These are phyloP conservation scores for Trichoderma breve DNA, from an alignment of 2,329 filamentous ascomycete species.

Conservation along the genomic window DNA sequence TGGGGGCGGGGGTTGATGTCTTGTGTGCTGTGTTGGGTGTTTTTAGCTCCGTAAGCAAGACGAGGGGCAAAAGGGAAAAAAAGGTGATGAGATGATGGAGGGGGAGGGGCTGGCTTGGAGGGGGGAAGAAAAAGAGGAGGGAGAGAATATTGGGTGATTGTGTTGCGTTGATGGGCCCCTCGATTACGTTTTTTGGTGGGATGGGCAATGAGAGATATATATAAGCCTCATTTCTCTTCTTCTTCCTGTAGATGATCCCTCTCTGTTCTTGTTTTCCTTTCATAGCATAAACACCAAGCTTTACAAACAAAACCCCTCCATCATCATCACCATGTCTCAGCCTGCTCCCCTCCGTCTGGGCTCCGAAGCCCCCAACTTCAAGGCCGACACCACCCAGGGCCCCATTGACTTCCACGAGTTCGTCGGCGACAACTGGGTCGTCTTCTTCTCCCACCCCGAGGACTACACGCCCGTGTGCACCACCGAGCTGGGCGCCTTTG, in stretches of 20 bases:
- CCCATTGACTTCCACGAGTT: slow-evolving; percentile 82
- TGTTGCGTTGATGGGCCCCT: slow-evolving; percentile 18
- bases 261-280: neutral
- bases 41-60: slow-evolving; percentile 5
- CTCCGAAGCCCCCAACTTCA: slow-evolving; percentile 73
- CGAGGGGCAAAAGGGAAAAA: slow-evolving; percentile 1
- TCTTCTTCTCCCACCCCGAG: slow-evolving; percentile 82
- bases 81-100: slow-evolving; percentile 11
- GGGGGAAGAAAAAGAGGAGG: neutral
- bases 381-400: slow-evolving; percentile 75
- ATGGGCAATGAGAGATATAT: neutral
- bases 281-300: neutral
- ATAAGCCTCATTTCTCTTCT: slow-evolving; percentile 3
- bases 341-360: slow-evolving; percentile 58
- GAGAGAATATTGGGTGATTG: slow-evolving; percentile 4
- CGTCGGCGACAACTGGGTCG: slow-evolving; percentile 74
- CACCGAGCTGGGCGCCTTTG: slow-evolving; percentile 90
- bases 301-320: neutral
- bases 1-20: neutral
- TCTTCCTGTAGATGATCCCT: neutral
- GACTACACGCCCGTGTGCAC: slow-evolving; percentile 97
- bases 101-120: slow-evolving; percentile 17
- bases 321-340: slow-evolving; percentile 31
- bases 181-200: slow-evolving; percentile 17
- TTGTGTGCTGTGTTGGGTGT: neutral